Percentiles rank a stretch among this genome's conserved stretches.
Conservation (phyloP, 2,329 filamentous ascomycete species). For the Clonostachys chloroleuca region DNA sequence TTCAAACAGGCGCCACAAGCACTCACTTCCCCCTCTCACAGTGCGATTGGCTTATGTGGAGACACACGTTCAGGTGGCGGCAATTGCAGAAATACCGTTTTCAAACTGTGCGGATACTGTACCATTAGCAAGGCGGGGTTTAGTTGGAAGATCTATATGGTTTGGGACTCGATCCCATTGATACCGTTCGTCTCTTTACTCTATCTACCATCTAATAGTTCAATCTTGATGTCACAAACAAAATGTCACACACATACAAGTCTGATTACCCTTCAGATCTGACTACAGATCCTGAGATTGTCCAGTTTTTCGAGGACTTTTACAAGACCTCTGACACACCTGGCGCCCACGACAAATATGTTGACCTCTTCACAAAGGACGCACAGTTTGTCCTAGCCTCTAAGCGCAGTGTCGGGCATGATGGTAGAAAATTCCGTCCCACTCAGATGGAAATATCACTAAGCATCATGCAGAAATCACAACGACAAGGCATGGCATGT, state of each 20-base stretch:
- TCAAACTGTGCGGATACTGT: too few relatives aligned
- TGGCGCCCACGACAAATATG: conserved; percentile 18
- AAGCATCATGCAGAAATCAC: conserved; percentile 17
- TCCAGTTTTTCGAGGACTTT: conserved; percentile 19
- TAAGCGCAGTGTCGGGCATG: conserved; percentile 12
- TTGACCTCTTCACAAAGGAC: conserved; percentile 15
- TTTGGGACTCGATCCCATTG: too few relatives aligned
- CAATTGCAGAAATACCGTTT: too few relatives aligned
- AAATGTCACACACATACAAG: conserved; percentile 5
- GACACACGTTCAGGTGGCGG: too few relatives aligned
- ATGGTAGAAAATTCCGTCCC: conserved; percentile 9
- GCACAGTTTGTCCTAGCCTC: conserved; percentile 21
- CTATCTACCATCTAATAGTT: too few relatives aligned
- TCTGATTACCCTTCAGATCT: conserved; percentile 5
- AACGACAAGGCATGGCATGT: conserved; percentile 18
- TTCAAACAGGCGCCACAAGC: too few relatives aligned
- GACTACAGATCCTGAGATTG: conserved; percentile 10
- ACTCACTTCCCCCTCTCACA: too few relatives aligned
- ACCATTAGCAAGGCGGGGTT: too few relatives aligned
- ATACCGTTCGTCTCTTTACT: too few relatives aligned
- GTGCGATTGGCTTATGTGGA: too few relatives aligned
- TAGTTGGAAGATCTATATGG: too few relatives aligned
- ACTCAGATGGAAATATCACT: background rate
- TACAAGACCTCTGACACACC: conserved; percentile 21
- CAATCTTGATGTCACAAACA: background rate